These are phyloP conservation scores for Priceomyces melissophilus DNA, from an alignment of 805 yeast species.

Conservation along the genomic window DNA sequence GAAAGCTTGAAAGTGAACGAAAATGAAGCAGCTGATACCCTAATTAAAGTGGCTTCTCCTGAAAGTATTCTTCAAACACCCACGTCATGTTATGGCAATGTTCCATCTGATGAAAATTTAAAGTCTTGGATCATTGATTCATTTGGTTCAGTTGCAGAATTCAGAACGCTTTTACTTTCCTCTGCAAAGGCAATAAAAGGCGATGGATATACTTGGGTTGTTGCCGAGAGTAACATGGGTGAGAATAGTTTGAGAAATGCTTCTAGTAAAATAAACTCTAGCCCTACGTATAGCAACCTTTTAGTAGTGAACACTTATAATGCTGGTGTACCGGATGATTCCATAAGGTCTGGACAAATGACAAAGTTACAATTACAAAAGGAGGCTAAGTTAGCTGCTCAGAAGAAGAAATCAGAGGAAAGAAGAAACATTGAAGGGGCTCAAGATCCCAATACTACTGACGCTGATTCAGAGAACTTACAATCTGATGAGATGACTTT, in stretches of 20 bases:
- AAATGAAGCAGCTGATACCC: conserved; percentile 13
- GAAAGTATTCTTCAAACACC: conserved; percentile 47
- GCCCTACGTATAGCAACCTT: conserved; percentile 39
- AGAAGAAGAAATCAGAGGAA: conserved; percentile 21
- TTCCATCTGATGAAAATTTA: conserved; percentile 33
- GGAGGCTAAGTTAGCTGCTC: conserved; percentile 25
- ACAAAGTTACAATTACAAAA: conserved; percentile 38
- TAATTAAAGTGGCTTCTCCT: conserved; percentile 17
- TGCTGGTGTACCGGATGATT: conserved; percentile 77
- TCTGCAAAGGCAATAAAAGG: conserved; percentile 76
- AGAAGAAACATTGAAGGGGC: conserved; percentile 13
- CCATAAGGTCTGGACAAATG: conserved; percentile 51
- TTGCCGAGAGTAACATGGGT: conserved; percentile 50
- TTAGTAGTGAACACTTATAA: conserved; percentile 81
- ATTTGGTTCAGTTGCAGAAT: conserved; percentile 76
- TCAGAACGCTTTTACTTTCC: conserved; percentile 64
- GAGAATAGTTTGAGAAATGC: conserved; percentile 21
- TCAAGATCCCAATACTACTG: conserved; percentile 8
- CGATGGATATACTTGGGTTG: conserved; percentile 88
- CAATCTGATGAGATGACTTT: conserved; percentile 18
- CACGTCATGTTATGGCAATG: conserved; percentile 29
- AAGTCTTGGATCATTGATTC: conserved; percentile 50
- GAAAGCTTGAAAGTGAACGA: conserved; percentile 37
- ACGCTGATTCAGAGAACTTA: conserved; percentile 1
- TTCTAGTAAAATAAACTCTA: conserved; percentile 12